These are phyloP conservation scores for Fusarium ambrosium DNA, from an alignment of 2,329 filamentous ascomycete species.

Conservation along the genomic window DNA sequence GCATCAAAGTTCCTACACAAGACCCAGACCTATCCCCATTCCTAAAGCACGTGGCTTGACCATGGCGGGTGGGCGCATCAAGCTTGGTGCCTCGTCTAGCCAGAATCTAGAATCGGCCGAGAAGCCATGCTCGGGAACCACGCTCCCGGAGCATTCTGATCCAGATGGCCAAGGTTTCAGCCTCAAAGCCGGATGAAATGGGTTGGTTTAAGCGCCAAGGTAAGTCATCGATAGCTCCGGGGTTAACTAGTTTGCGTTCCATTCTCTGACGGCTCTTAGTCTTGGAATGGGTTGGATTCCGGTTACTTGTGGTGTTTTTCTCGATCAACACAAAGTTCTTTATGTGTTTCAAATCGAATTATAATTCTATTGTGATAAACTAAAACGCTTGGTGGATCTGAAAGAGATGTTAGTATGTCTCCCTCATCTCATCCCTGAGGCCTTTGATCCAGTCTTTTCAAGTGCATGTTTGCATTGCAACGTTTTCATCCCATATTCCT, in stretches of 20 bases:
- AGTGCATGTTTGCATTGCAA: no score
- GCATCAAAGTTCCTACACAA: background rate
- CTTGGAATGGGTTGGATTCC: background rate
- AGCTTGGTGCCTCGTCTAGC: background rate
- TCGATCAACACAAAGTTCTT: background rate
- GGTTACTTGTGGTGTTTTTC: background rate
- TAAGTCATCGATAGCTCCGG: background rate
- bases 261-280: background rate
- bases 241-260: background rate
- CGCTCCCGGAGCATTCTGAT: background rate
- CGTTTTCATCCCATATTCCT: no score
- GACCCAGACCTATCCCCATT: background rate
- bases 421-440: no score
- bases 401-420: no score
- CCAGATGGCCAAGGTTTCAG: background rate
- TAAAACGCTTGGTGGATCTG: no score
- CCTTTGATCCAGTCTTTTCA: no score
- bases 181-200: background rate
- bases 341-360: background rate
- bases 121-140: background rate
- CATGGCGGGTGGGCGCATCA: background rate
- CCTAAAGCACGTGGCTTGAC: background rate
- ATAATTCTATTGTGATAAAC: fast-evolving
- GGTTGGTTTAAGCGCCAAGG: background rate
- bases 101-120: background rate